phyloP scores from a whole-genome alignment of 2,329 filamentous ascomycete genomes.

The Fusarium fujikuroi region DNA sequence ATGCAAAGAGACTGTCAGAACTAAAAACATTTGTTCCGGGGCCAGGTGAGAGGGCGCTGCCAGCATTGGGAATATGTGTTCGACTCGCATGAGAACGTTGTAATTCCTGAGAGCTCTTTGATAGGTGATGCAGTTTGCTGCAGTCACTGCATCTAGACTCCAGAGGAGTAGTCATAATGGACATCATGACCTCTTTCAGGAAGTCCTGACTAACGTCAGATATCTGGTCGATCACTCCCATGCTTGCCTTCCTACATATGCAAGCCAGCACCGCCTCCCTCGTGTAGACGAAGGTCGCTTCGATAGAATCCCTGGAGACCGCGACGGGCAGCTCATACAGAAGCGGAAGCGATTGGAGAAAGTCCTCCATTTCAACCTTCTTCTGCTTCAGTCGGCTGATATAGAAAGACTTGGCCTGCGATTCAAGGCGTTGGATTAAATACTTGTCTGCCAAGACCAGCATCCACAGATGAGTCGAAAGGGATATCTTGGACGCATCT shows the following conservation, averaged over 20 bases:
- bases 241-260: neutral
- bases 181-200: neutral
- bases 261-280: neutral
- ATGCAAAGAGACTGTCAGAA: neutral
- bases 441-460: neutral
- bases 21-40: neutral
- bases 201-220: neutral
- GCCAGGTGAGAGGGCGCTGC: fast-evolving
- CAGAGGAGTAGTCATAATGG: too few relatives aligned
- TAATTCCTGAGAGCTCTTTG: neutral
- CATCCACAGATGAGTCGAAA: neutral
- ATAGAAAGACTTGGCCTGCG: neutral
- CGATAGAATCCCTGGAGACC: neutral
- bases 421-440: neutral
- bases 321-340: neutral
- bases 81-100: too few relatives aligned
- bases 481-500: neutral
- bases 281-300: neutral
- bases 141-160: neutral
- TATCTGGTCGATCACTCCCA: neutral
- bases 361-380: neutral
- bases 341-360: neutral
- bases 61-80: fast-evolving
- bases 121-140: neutral
- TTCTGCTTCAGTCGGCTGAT: neutral